Base-by-base conservation (phyloP, 192 early-diverging fungal species). In the Gaertneriomyces sp. region DNA sequence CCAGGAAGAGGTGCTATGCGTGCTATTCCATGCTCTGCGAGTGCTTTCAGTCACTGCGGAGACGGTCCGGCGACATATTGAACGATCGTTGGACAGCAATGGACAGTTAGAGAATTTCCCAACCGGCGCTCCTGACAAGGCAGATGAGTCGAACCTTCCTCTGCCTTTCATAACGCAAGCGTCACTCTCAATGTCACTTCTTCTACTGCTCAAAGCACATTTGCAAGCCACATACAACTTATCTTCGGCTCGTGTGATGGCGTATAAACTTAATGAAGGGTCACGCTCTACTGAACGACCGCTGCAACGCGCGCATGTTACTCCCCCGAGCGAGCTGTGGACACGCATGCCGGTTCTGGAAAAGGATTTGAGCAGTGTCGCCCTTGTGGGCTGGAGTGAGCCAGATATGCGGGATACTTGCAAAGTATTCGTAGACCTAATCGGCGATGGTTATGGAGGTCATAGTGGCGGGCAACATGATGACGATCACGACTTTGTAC, bases 1-100 rank as follows among this genome's bases (percentile, higher is more conserved):
- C 11, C 74, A 84, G 45, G 94, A 93, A 43, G 95, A 98, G 75
- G 82, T 94, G 12, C 65, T 93, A 19, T 78, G 80, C 51, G 80
- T 94, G 5, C 77, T 91, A 10, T 87, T 91, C 72, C 81, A 85
- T 53, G 80, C 89, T 50, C 85, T 88, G 71, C 76, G 91, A 14
- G 74, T 90, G 4, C 76, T 94, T 40, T 86, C 91, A 1, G 83
- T 90, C 16, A 74, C 82, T 3, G 93, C 88, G 19, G 81, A 86
- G 45, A 83, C 79, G 57, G 46, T 89, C 6, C 68, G 79, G 5
- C 82, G 61, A 14, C 44, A 64, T 14, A 64, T 76, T 16, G 74
- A 76, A 33, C 25, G 25, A 33, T 33, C 25, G 25, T 33, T 33
- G 25, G 25, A 33, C 25, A 33, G 25, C 2, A 33, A 33, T 33